Evolutionary conservation across 768 basidiomycete genomes (phyloP).

Genomic region (Lentinus tigrinus): DNA sequence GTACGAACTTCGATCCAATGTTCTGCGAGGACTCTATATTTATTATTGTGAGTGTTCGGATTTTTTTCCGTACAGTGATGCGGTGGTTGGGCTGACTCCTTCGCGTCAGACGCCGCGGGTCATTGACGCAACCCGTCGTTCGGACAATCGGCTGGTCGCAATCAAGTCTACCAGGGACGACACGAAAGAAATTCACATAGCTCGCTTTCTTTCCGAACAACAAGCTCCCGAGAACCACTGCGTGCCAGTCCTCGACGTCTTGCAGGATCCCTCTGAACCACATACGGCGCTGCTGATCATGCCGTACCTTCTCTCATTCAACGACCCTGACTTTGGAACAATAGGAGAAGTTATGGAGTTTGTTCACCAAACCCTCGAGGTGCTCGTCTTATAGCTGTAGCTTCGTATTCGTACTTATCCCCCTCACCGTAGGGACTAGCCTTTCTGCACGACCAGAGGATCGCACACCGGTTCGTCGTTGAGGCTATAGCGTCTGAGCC

Average conservation of each 20-base stretch:
- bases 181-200: constrained; percentile 6
- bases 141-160: constrained; percentile 7
- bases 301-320: constrained; percentile 24
- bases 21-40: constrained; percentile 18
- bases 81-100: neutral
- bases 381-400: neutral
- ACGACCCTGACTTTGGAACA: constrained; percentile 25
- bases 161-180: constrained; percentile 3
- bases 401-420: neutral
- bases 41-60: neutral
- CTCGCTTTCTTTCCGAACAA: neutral
- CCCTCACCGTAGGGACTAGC: constrained; percentile 19
- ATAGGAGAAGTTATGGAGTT: constrained; percentile 23
- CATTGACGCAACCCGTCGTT: constrained; percentile 15
- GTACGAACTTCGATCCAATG: constrained; percentile 4
- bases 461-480: constrained; percentile 24
- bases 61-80: neutral
- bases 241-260: constrained; percentile 21
- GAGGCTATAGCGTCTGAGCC: neutral
- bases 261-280: constrained; percentile 16
- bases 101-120: neutral
- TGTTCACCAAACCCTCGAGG: constrained; percentile 18
- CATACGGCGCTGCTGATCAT: constrained; percentile 20
- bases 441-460: constrained; percentile 22
- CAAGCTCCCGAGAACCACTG: constrained; percentile 22